Evolutionary conservation across 768 basidiomycete genomes (phyloP), one percentile per base, ranked within the genome.

Genomic region (Pilatotrama ljubarskyi): DNA sequence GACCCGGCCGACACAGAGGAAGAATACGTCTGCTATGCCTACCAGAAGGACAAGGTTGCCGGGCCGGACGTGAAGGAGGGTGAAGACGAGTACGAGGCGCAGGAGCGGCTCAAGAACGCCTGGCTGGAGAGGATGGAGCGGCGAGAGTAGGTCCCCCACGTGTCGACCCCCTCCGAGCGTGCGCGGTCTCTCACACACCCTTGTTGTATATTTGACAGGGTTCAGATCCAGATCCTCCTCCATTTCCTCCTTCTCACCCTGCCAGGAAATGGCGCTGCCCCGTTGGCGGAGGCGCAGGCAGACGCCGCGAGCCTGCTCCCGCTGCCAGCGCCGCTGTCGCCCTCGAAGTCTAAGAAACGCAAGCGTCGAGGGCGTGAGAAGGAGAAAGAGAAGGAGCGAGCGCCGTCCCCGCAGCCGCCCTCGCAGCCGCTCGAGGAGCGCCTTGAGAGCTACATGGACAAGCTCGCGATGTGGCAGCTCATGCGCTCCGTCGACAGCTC

Each of bases 401-500:
- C 14, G 51, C 57, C 14, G 42, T 60, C 51, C 40, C 49, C 29
- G 18, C 62, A 49, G 18, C 48, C 58, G 17, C 62, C 68, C 20
- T 56, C 68, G 9, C 47, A 43, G 37, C 40, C 54, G 24, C 68
- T 75, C 13, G 81, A 83, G 50, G 86, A 84, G n/a, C 77, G 79
- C 24, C 72, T 91, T 1, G 89, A 92, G 69, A 75, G 77, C 1
- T 85, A 87, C 71, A 90, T 91, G 86, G 90, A 92, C 72, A 89
- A 86, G 66, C 71, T 93, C 7, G 88, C 86, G 3, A 84, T 81
- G 74, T 90, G 89, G 88, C 91, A 92, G 67, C 80, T 92, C 20
- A 71, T 77, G 62, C 63, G 61, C 3, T 68, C 71, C 35, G 70
- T 87, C 57, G 72, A 76, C 24, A 37, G 18, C 68, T 50, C 49